Conservation (phyloP, 1,284 basidiomycete genomes). For the Marasmius fiardii region DNA sequence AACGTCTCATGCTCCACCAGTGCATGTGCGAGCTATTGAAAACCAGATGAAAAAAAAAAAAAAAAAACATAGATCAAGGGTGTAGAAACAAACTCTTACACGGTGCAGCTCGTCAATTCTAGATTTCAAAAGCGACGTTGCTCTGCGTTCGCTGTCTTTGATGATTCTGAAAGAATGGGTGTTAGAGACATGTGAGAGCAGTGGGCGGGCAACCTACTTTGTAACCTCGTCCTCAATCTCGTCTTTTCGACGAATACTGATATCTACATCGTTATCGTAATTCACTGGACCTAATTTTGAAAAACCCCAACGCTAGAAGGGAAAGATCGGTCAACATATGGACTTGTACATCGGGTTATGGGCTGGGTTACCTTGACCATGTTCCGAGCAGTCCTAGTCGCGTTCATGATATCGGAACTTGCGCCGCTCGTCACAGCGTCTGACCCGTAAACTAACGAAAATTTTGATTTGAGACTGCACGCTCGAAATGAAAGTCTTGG, state of each 20-base stretch:
- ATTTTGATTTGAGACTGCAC: background rate
- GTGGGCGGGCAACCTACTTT: conserved; percentile 46
- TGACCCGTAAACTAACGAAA: conserved; percentile 71
- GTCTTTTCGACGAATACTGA: conserved; percentile 74
- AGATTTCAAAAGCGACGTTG: conserved; percentile 62
- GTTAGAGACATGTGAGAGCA: conserved; percentile 2
- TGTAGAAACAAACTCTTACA: conserved; percentile 40
- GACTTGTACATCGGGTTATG: background rate
- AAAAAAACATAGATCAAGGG: conserved; percentile 14
- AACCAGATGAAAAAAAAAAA: conserved; percentile 15
- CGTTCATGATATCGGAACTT: conserved; percentile 78
- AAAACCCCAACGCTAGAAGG: conserved; percentile 73
- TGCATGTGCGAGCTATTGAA: conserved; percentile 73
- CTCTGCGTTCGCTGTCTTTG: conserved; percentile 71
- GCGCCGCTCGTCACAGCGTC: conserved; percentile 92
- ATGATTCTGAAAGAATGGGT: conserved; percentile 54
- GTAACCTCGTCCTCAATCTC: conserved; percentile 84
- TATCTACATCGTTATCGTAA: conserved; percentile 68
- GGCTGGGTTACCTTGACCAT: conserved; percentile 78
- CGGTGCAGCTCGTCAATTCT: conserved; percentile 80
- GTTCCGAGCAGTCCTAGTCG: conserved; percentile 75
- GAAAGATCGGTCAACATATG: background rate
- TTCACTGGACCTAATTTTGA: conserved; percentile 85
- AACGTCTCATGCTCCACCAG: conserved; percentile 95
- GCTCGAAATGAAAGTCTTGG: conserved; percentile 5